Conservation (phyloP, 2,329 filamentous ascomycete genomes). For the Cercospora zeae-maydis region DNA sequence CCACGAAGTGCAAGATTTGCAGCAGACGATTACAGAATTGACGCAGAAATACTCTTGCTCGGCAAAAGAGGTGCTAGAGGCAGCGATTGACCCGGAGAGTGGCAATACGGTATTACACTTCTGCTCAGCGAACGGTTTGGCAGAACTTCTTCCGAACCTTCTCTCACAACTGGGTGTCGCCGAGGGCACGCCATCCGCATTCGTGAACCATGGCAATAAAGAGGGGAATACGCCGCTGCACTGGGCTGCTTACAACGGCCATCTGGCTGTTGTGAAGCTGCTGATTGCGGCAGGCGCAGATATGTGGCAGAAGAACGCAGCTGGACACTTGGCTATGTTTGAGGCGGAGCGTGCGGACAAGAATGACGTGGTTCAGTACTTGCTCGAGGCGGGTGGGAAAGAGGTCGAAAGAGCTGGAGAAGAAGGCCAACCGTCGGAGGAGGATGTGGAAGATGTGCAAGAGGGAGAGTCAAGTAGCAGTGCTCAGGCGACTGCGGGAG, state of each 20-base stretch:
- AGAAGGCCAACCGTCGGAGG: slow-evolving; percentile 21
- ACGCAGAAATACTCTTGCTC: slow-evolving; percentile 59
- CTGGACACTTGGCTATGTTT: slow-evolving; percentile 64
- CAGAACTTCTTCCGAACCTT: slow-evolving; percentile 35
- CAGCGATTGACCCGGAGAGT: slow-evolving; percentile 69
- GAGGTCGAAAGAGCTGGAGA: slow-evolving; percentile 29
- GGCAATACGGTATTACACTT: slow-evolving; percentile 83
- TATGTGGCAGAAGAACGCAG: slow-evolving; percentile 72
- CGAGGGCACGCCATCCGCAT: slow-evolving; percentile 34
- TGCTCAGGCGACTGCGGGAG: slow-evolving; percentile 14
- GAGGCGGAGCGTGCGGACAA: slow-evolving; percentile 51
- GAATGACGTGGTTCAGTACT: slow-evolving; percentile 47
- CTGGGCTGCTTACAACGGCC: slow-evolving; percentile 89
- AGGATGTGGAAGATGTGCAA: slow-evolving; percentile 24
- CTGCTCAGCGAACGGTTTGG: slow-evolving; percentile 84
- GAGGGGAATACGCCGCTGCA: slow-evolving; percentile 89
- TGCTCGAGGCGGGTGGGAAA: slow-evolving; percentile 47
- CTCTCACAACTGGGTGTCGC: slow-evolving; percentile 17
- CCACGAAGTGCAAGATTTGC: slow-evolving; percentile 70
- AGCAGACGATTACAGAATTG: slow-evolving; percentile 56
- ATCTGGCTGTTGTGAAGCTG: slow-evolving; percentile 73
- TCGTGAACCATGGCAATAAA: slow-evolving; percentile 68
- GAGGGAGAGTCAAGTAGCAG: slow-evolving; percentile 20
- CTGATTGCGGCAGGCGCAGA: slow-evolving; percentile 75
- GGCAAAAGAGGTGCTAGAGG: slow-evolving; percentile 62